Evolutionary conservation across 148 eudicot species (phyloP), one percentile per base, ranked within the genome.

Genomic region (Camellia japonica): DNA sequence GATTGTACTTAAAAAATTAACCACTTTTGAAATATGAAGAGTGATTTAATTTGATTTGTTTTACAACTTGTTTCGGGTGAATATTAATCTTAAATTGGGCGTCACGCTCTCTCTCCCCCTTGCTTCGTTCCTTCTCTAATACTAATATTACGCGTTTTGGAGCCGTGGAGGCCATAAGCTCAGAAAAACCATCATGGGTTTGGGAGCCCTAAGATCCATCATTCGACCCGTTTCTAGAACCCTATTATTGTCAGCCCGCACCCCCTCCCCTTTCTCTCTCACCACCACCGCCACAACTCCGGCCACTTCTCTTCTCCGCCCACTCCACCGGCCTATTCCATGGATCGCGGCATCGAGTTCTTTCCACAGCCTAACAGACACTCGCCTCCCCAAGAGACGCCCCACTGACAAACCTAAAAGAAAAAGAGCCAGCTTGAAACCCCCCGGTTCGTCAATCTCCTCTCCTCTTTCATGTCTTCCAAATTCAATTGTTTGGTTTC

Each of bases 321-420:
- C 91, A 23, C 62, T 88, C 70, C 89, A 81, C 73, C 90, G 82
- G 11, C 87, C 80, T 41, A 82, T 83, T 44, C 93, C 89, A 49
- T 80, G 88, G 69, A 82, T 92, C 38, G 80, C 83, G 20, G 87
- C 91, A 6, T 75, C 87, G 3, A 85, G 77, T 47, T 86, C 89
- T 52, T 86, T 87, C 65, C 97, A 94, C 81, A 87, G 90, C 49
- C 82, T 96, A 1, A 94, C 97, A 0, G 97, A 90, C 83, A 83
- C 92, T 38, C 93, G 95, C 6, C 80, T 85, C 30, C 99, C 98
- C 0, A 92, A 93, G 82, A 89, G 98, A 44, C 88, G 98, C 18
- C 97, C 97, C 54, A 71, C 67, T n/a, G 78, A 81, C 42, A 91
- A 84, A 67, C 83, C 93, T 52, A 90, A 93, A 72, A 87, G 90